These are phyloP conservation scores for Colletotrichum lini DNA, from an alignment of 2,329 filamentous ascomycete species.

Conservation along the genomic window DNA sequence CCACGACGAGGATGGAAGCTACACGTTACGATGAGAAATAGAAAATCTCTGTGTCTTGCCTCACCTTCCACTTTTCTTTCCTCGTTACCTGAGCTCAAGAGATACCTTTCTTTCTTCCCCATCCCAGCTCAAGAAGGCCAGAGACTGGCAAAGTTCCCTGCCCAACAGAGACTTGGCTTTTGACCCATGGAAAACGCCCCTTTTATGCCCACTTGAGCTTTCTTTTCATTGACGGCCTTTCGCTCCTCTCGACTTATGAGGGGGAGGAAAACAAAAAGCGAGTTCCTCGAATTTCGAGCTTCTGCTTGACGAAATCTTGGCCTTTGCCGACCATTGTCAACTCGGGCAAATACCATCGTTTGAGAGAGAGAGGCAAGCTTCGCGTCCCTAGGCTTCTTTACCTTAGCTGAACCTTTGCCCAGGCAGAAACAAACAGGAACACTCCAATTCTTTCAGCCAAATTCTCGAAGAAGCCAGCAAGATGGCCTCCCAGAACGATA, in stretches of 20 bases:
- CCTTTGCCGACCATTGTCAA: not conserved
- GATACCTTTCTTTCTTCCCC: not conserved
- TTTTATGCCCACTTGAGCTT: not conserved
- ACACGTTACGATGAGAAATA: not conserved
- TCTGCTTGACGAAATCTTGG: not conserved
- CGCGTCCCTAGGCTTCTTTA: not conserved
- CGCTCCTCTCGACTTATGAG: not conserved
- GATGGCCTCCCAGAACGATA: conserved; percentile 10
- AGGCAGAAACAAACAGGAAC: not conserved
- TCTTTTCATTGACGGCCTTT: not conserved
- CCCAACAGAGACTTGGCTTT: not conserved
- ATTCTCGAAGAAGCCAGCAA: not conserved
- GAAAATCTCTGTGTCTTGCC: conserved; percentile 5
- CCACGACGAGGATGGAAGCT: not conserved
- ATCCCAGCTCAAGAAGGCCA: not conserved
- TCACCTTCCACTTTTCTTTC: not conserved
- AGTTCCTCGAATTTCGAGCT: not conserved
- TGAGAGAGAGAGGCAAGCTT: not conserved
- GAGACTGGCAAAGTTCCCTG: not conserved
- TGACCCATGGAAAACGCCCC: not conserved
- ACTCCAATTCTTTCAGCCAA: not conserved
- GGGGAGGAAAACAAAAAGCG: no score
- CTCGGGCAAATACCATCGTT: no score
- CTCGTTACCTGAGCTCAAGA: no score
- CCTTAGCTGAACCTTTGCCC: not conserved